phyloP scores from a whole-genome alignment of 129 eudicot genomes.

The Kitagawia praeruptora region DNA sequence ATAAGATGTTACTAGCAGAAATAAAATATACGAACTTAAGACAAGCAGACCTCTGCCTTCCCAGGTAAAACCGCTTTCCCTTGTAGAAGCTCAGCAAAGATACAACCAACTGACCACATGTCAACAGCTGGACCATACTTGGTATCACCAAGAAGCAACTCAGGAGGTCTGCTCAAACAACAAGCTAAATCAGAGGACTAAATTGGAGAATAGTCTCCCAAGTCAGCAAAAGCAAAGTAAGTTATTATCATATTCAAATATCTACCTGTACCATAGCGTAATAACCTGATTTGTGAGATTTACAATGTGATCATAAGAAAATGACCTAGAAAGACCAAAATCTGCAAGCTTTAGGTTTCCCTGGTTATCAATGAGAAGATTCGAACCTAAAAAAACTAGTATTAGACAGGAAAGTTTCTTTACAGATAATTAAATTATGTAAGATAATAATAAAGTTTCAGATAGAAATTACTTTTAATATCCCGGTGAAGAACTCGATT shows the following conservation, averaged over 20 bases:
- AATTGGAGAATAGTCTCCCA: constrained; percentile 11
- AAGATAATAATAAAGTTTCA: neutral
- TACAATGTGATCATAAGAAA: constrained; percentile 48
- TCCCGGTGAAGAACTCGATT: constrained; percentile 70
- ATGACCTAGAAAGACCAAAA: constrained; percentile 62
- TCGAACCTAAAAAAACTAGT: constrained; percentile 33
- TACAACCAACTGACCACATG: constrained; percentile 97
- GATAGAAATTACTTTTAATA: constrained; percentile 34
- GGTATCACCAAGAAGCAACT: constrained; percentile 91
- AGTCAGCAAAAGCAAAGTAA: neutral
- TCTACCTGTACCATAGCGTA: constrained; percentile 93
- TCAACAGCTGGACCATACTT: constrained; percentile 92
- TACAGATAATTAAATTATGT: neutral
- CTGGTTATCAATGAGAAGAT: constrained; percentile 56
- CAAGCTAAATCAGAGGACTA: constrained; percentile 14
- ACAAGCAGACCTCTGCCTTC: constrained; percentile 55
- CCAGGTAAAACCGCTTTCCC: constrained; percentile 86
- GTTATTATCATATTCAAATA: neutral
- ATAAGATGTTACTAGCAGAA: neutral
- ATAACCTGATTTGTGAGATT: constrained; percentile 60
- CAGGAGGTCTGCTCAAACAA: constrained; percentile 75
- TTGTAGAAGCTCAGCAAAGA: constrained; percentile 80
- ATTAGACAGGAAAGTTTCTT: neutral
- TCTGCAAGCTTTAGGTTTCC: constrained; percentile 65
- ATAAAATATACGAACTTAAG: neutral